Base-by-base conservation (phyloP, 148 eudicot species). In the Cornus controversa region DNA sequence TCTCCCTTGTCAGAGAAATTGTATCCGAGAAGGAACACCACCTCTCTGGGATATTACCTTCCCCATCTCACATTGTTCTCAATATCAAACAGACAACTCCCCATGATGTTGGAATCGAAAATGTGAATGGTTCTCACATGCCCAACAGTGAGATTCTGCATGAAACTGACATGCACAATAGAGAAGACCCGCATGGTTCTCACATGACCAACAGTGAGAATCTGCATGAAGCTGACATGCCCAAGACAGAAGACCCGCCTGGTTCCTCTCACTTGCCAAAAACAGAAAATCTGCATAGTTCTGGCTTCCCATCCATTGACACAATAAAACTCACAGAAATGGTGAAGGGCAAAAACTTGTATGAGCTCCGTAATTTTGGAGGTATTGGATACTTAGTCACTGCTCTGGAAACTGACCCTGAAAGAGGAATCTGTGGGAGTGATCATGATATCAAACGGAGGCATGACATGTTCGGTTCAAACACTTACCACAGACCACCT, bases 401-500 rank as follows among this genome's bases (percentile, higher is more conserved):
- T 3, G 80, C 89, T 53, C 89, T 94, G 4, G 40, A 83, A 50
- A 86, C 90, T 11, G 74, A 89, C 54, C 70, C 77, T 11, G 83
- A 87, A 27, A 78, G 75, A 5, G 98, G 96, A 50, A 89, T 91
- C 26, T 50, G 53, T 5, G 91, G 84, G 1, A 77, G 76, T 20
- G 84, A 84, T 8, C 47, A 70, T 3, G 85, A 90, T 69, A 34
- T 90, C 25, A 82, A 47, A 13, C 54, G 67, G 75, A 75, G 97
- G 65, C 80, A 66, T 18, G 74, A 68, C 10, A 78, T 6, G 71
- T 94, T 80, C 58, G 98, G 98, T 14, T 78, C 92, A 11, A 94
- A 94, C 71, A 90, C 91, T 2, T 89, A 90, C 66, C 74, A 77
- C 37, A 90, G 86, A 80, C 94, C 91, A 3, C 91, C 91, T 26